Evolutionary conservation across 2,329 filamentous ascomycete species (phyloP).

Genomic region (Clonostachys rhizophaga): DNA sequence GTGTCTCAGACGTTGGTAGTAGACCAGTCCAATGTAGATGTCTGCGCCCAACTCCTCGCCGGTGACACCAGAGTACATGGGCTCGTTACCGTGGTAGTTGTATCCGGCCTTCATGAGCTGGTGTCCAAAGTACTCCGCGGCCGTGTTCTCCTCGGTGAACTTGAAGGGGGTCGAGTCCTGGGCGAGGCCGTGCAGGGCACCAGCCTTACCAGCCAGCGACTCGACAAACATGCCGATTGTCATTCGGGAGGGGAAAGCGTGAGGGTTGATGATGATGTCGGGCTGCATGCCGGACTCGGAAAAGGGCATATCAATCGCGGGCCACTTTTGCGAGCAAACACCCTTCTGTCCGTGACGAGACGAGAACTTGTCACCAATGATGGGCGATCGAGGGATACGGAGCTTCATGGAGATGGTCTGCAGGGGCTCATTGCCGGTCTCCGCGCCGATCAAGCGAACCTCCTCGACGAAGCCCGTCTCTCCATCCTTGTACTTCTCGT

Average conservation of each 20-base stretch:
- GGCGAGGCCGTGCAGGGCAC: conserved; percentile 88
- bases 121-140: conserved; percentile 91
- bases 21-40: conserved; percentile 95
- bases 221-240: conserved; percentile 99
- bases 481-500: conserved; percentile 90
- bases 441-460: conserved; percentile 83
- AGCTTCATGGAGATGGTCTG: conserved; percentile 92
- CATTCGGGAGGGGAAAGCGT: conserved; percentile 99
- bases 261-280: conserved; percentile 97
- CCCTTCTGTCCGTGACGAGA: conserved; percentile 98
- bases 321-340: conserved; percentile 96
- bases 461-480: conserved; percentile 90
- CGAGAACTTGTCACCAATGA: conserved; percentile 99
- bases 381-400: conserved; percentile 80
- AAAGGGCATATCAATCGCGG: conserved; percentile 89
- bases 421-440: conserved; percentile 75
- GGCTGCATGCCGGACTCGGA: conserved; percentile 95
- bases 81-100: conserved; percentile 98
- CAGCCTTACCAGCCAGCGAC: conserved; percentile 91
- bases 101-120: conserved; percentile 94
- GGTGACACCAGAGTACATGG: conserved; percentile 97
- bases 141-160: conserved; percentile 89
- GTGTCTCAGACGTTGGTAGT: conserved; percentile 96
- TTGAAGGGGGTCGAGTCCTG: conserved; percentile 95
- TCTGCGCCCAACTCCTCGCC: conserved; percentile 91